phyloP scores from a whole-genome alignment of 2,329 filamentous ascomycete species.

The Dothistroma septosporum region DNA sequence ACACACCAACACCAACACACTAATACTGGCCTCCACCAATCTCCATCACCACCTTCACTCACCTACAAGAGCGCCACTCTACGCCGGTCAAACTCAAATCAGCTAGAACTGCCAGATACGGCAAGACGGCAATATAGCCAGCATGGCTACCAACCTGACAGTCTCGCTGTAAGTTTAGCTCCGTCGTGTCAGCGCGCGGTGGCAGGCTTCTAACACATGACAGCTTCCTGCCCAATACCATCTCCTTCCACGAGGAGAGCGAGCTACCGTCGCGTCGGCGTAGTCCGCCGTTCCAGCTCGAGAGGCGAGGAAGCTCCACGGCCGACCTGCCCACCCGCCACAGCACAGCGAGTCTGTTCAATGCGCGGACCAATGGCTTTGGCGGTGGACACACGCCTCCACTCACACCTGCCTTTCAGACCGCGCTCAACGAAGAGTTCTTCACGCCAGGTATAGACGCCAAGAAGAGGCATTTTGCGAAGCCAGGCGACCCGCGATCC shows the following conservation, averaged over 20 bases:
- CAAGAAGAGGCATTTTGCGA: constrained; percentile 52
- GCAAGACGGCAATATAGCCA: constrained; percentile 8
- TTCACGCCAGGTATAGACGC: constrained; percentile 44
- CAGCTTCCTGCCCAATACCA: constrained; percentile 88
- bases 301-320: constrained; percentile 45
- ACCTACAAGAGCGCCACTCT: neutral
- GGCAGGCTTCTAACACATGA: constrained; percentile 2
- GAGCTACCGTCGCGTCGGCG: constrained; percentile 24
- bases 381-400: constrained; percentile 34
- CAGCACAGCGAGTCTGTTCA: constrained; percentile 39
- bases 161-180: constrained; percentile 33
- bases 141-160: constrained; percentile 29
- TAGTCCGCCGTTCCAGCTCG: constrained; percentile 20
- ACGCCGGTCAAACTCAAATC: neutral
- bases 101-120: neutral
- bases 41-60: neutral
- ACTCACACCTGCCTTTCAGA: constrained; percentile 37
- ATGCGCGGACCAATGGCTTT: constrained; percentile 17
- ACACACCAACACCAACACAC: neutral
- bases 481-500: constrained; percentile 46
- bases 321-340: constrained; percentile 29
- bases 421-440: constrained; percentile 35
- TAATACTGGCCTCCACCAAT: neutral
- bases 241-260: constrained; percentile 69
- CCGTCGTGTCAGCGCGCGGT: neutral